These are phyloP conservation scores for Tolypocladium album DNA, from an alignment of 2,329 filamentous ascomycete genomes.

Conservation along the genomic window DNA sequence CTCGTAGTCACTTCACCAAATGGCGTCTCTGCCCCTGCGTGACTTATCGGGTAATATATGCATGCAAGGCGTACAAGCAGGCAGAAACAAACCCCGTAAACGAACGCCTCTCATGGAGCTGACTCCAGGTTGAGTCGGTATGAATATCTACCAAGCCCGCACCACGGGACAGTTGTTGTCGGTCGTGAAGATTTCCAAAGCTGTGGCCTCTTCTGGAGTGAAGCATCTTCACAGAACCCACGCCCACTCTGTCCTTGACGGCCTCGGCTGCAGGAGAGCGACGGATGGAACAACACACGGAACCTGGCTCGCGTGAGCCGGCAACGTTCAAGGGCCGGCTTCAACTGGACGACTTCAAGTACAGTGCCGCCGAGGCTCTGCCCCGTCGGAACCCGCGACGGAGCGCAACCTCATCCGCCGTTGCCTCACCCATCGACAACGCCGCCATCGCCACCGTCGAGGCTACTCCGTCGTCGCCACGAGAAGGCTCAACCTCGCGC, in stretches of 20 bases:
- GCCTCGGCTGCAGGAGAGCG: neutral
- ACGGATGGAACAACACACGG: neutral
- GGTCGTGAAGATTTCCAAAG: neutral
- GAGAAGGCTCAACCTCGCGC: neutral
- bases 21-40: neutral
- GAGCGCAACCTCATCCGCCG: constrained; percentile 8
- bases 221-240: neutral
- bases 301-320: constrained; percentile 2
- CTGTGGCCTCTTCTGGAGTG: neutral
- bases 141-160: neutral
- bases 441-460: neutral
- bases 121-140: neutral
- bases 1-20: neutral
- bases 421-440: neutral
- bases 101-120: neutral
- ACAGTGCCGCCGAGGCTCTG: constrained; percentile 13
- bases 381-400: constrained; percentile 20
- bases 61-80: neutral
- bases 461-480: neutral
- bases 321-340: constrained; percentile 33
- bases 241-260: neutral
- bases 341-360: constrained; percentile 32
- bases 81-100: neutral
- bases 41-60: neutral
- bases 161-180: neutral